Base-by-base conservation (phyloP, 495 filamentous ascomycete species). In the Friedmanniomyces simplex region DNA sequence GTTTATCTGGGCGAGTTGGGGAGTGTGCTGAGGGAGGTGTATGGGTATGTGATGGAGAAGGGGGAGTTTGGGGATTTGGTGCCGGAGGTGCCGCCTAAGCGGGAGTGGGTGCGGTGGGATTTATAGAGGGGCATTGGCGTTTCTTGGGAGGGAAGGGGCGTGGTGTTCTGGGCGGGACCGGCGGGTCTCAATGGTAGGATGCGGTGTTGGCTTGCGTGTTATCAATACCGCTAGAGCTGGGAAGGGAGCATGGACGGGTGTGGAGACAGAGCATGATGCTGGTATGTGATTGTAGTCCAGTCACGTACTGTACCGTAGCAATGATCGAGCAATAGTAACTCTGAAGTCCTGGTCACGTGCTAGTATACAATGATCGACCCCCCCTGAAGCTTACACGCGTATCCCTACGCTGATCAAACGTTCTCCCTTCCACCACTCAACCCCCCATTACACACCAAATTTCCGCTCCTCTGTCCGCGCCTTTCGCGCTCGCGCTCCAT, bases 21-120 rank as follows among this genome's bases (percentile, higher is more conserved):
- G 6, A 77, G 81, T 37, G 64, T 73, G 5, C 68, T 79, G n/a
- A 77, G 73, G 68, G 67, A 75, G 52, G 74, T 76, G 48, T 91
- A 89, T 68, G 63, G 72, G 46, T 74, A 71, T 53, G 80, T 87
- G 67, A 65, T 74, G 39, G 71, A 81, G 49, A 79, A 77, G 50
- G 87, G 85, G 1, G 66, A 61, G 43, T 91, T 89, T 64, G 75
- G 76, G 50, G 79, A 80, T 42, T 78, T 80, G 0, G 79, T 91
- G 65, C 88, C 88, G 0, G 74, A 81, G 53, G 74, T 87, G 20
- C 82, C 88, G 32, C 88, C 88, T 1, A 82, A 80, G 76, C 76
- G 77, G 51, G 88, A 88, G 69, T 87, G 79, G 75, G 80, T 85
- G 62, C 65, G 71, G n/a, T 91, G 82, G 73, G 79, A 87, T 64